Evolutionary conservation across 345 rosid genomes (phyloP).

Genomic region (Euphorbia peplus): DNA sequence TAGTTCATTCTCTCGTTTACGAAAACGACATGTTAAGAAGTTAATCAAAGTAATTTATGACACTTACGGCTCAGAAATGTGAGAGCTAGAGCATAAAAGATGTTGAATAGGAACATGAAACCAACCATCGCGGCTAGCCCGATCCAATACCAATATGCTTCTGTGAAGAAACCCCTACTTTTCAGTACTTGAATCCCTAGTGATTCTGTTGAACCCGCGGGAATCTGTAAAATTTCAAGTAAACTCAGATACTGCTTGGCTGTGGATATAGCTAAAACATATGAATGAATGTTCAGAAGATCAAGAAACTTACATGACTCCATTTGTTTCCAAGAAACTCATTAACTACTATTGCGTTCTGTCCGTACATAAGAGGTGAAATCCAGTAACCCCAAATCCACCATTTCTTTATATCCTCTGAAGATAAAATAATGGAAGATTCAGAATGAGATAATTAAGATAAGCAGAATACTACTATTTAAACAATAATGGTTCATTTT

Average conservation of each 20-base stretch:
- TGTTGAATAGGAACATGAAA: constrained; percentile 42
- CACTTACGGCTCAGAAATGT: constrained; percentile 59
- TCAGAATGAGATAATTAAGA: neutral
- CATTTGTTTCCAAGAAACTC: constrained; percentile 70
- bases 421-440: neutral
- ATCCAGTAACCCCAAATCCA: constrained; percentile 83
- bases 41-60: neutral
- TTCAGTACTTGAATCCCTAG: constrained; percentile 45
- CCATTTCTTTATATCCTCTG: constrained; percentile 71
- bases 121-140: constrained; percentile 44
- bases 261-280: neutral
- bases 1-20: neutral
- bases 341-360: constrained; percentile 57
- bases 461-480: neutral
- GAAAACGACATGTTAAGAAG: neutral
- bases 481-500: neutral
- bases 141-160: constrained; percentile 66
- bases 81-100: constrained; percentile 39
- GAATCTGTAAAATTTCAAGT: constrained; percentile 14
- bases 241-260: neutral
- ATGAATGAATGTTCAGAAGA: neutral
- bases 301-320: constrained; percentile 33
- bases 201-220: constrained; percentile 26
- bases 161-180: constrained; percentile 42
- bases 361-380: constrained; percentile 77